Conservation (phyloP, 345 rosid species). For the Hibiscus trionum region DNA sequence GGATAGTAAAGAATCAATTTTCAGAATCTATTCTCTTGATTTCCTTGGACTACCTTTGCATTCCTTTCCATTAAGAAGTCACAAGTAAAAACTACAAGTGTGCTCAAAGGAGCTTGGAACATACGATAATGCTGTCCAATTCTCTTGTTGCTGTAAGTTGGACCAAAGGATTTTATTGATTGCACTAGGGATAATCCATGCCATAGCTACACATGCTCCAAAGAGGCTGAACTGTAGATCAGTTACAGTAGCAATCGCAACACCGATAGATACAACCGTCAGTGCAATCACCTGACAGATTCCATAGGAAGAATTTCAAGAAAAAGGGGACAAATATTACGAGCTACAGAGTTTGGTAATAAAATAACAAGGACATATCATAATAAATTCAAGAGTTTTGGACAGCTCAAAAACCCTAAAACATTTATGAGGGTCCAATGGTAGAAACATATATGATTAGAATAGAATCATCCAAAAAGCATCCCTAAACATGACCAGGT, state of each 20-base stretch:
- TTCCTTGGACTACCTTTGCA: not conserved
- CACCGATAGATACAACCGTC: constrained; percentile 71
- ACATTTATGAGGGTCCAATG: not conserved
- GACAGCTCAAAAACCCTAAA: not conserved
- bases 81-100: not conserved
- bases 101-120: constrained; percentile 21
- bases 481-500: too few species aligned
- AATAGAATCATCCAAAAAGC: too few species aligned
- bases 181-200: constrained; percentile 94
- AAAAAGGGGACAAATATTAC: not conserved
- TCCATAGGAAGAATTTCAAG: constrained; percentile 1
- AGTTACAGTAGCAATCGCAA: constrained; percentile 90
- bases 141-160: constrained; percentile 77
- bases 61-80: not conserved
- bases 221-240: constrained; percentile 80
- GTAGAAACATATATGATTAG: too few species aligned
- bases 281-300: constrained; percentile 62
- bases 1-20: not conserved
- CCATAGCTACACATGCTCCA: constrained; percentile 84
- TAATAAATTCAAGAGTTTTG: not conserved
- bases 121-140: constrained; percentile 90
- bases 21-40: not conserved
- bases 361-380: not conserved
- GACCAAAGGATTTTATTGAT: constrained; percentile 94
- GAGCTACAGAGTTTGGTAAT: too few species aligned